Percentiles rank a stretch among this genome's conserved stretches.
Conservation (phyloP, 2,329 filamentous ascomycete species). For the Scolecobasidium constrictum region DNA sequence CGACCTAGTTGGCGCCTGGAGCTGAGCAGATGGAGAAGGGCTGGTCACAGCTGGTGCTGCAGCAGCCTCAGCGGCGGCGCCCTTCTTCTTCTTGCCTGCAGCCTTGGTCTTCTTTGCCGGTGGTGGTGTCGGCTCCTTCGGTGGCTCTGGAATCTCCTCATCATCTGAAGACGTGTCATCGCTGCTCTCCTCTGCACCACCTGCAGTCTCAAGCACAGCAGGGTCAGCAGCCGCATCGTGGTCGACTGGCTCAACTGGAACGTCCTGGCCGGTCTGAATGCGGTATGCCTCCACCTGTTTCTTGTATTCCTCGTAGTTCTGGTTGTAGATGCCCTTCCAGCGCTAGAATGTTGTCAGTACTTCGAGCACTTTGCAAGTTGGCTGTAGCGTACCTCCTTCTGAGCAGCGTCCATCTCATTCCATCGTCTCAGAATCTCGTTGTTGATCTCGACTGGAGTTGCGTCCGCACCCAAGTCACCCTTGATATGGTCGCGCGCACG, state of each 20-base stretch:
- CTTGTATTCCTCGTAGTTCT: slow-evolving; percentile 26
- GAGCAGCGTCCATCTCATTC: slow-evolving; percentile 61
- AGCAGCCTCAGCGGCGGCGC: slow-evolving; percentile 13
- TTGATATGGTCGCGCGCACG: slow-evolving; percentile 76
- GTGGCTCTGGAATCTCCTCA: slow-evolving; percentile 13
- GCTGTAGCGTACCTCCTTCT: slow-evolving; percentile 55
- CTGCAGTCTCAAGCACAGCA: slow-evolving; percentile 32
- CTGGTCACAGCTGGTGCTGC: slow-evolving; percentile 14
- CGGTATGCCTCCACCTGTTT: slow-evolving; percentile 46
- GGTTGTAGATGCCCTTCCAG: slow-evolving; percentile 29
- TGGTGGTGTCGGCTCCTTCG: slow-evolving; percentile 1
- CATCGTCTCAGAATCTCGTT: slow-evolving; percentile 80
- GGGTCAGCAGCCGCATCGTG: slow-evolving; percentile 24
- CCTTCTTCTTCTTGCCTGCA: slow-evolving; percentile 3
- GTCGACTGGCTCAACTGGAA: slow-evolving; percentile 27
- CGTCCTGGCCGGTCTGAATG: slow-evolving; percentile 34
- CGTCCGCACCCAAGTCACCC: slow-evolving; percentile 49
- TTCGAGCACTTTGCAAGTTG: no score
- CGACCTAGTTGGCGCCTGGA: background rate
- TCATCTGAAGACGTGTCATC: slow-evolving; percentile 22
- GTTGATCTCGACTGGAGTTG: slow-evolving; percentile 77
- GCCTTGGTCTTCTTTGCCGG: slow-evolving; percentile 4
- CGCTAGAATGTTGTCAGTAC: no score
- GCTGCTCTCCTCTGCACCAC: slow-evolving; percentile 27
- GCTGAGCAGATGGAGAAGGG: slow-evolving; percentile 6